phyloP scores from a whole-genome alignment of 441 rosid genomes.

The Daphne laureola region DNA sequence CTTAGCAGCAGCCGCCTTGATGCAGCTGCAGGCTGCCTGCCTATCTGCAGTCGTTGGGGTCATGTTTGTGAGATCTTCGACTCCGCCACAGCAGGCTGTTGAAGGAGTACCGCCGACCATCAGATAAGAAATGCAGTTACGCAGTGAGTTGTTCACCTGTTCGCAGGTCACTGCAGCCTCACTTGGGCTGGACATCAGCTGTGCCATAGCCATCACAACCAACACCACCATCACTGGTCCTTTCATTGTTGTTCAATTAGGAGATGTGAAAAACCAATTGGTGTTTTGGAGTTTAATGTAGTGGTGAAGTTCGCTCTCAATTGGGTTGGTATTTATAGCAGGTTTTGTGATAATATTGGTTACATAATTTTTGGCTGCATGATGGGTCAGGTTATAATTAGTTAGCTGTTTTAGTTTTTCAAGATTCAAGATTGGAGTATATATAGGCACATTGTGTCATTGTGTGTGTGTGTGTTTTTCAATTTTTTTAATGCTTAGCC shows the following conservation, averaged over 20 bases:
- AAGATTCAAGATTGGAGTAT: no score
- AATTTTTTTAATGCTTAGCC: no score
- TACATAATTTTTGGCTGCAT: no score
- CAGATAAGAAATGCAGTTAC: constrained; percentile 22
- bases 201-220: constrained; percentile 14
- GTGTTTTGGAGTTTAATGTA: no score
- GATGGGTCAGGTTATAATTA: no score
- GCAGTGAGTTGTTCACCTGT: constrained; percentile 17
- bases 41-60: constrained; percentile 22
- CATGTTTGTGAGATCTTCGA: constrained; percentile 11
- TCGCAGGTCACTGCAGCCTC: constrained; percentile 17
- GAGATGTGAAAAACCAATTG: no score
- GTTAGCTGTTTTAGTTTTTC: no score
- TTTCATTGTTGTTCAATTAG: constrained; percentile 14
- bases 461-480: no score
- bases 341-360: no score
- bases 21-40: constrained; percentile 24
- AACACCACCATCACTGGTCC: constrained; percentile 8
- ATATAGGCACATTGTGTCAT: no score
- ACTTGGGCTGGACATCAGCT: constrained; percentile 16
- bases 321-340: no score
- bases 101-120: constrained; percentile 7
- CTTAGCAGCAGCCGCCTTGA: constrained; percentile 21
- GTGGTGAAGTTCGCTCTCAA: no score
- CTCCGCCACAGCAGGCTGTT: constrained; percentile 26